Conservation (phyloP, 2,329 filamentous ascomycete species). For the Aureobasidium sp. region DNA sequence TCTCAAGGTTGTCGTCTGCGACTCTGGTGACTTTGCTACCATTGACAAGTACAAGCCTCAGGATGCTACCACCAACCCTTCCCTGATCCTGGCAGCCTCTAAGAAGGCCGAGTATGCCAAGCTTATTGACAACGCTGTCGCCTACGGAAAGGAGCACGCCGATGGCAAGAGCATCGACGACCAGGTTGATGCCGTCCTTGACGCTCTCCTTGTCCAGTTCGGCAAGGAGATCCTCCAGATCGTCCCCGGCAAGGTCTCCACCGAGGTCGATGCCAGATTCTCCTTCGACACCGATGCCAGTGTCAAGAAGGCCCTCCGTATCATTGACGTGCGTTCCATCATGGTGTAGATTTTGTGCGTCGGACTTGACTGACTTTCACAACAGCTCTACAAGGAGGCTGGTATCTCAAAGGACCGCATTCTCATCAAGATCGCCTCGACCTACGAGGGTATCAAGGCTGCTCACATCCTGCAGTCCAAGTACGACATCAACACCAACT, state of each 20-base stretch:
- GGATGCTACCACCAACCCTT: slow-evolving; percentile 99
- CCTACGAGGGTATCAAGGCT: slow-evolving; percentile 99
- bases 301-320: slow-evolving; percentile 90
- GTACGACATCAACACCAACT: slow-evolving; percentile 95
- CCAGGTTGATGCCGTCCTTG: slow-evolving; percentile 83
- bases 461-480: slow-evolving; percentile 93
- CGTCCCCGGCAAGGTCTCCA: slow-evolving; percentile 96
- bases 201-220: slow-evolving; percentile 94
- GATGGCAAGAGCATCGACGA: slow-evolving; percentile 54
- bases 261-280: slow-evolving; percentile 92
- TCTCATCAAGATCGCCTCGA: slow-evolving; percentile 98
- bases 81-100: slow-evolving; percentile 92
- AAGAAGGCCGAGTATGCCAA: slow-evolving; percentile 96
- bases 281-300: slow-evolving; percentile 92
- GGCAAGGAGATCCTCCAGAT: slow-evolving; percentile 96
- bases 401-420: slow-evolving; percentile 91
- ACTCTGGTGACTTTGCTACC: slow-evolving; percentile 79
- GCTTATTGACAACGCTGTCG: slow-evolving; percentile 78
- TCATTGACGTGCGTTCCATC: slow-evolving; percentile 69
- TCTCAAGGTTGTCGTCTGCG: slow-evolving; percentile 79
- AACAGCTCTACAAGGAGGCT: slow-evolving; percentile 83
- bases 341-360: background rate
- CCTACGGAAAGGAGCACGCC: slow-evolving; percentile 72
- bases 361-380: slow-evolving; percentile 21
- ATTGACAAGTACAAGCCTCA: slow-evolving; percentile 99